A percentile compares a stretch with the other conserved stretches of the same genome.
Conservation (phyloP, 139 green algal species). For the Chlamydomonas schloesseri region DNA sequence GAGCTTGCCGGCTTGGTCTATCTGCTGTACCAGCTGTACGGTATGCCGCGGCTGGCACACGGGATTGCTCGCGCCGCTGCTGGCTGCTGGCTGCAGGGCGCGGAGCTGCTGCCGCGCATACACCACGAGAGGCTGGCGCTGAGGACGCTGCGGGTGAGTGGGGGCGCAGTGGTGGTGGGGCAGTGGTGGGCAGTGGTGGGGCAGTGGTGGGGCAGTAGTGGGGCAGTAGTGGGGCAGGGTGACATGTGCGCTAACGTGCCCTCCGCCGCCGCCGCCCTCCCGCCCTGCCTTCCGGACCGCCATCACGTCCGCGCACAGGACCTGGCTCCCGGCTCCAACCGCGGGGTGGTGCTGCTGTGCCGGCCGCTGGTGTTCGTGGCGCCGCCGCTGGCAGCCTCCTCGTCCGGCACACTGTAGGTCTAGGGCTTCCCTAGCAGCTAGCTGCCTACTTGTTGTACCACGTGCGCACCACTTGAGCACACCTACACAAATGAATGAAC, state of each 20-base stretch:
- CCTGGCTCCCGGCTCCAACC: slow-evolving; percentile 31
- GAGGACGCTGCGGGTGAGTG: background rate
- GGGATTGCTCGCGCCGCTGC: no score
- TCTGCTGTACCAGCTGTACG: no score
- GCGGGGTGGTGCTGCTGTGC: slow-evolving; percentile 27
- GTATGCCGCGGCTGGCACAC: no score
- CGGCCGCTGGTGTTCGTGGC: slow-evolving; percentile 47
- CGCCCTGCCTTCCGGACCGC: no score
- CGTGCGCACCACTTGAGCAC: no score
- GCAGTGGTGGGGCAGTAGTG: background rate
- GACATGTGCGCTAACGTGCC: no score
- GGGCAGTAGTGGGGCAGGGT: no score
- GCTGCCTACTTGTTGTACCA: no score
- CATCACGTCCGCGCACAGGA: background rate
- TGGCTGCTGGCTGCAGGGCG: background rate
- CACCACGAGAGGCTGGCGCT: slow-evolving; percentile 26
- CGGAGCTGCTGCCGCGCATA: background rate
- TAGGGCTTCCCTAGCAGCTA: no score
- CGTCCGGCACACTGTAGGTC: slow-evolving; percentile 44
- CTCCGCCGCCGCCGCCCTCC: no score
- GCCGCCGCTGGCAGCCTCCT: slow-evolving; percentile 23
- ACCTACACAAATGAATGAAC: no score
- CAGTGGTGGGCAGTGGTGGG: background rate
- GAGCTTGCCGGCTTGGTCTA: no score
- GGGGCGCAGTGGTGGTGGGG: background rate